Conservation (phyloP, 768 basidiomycete species). For the Multifurca ochricompacta region DNA sequence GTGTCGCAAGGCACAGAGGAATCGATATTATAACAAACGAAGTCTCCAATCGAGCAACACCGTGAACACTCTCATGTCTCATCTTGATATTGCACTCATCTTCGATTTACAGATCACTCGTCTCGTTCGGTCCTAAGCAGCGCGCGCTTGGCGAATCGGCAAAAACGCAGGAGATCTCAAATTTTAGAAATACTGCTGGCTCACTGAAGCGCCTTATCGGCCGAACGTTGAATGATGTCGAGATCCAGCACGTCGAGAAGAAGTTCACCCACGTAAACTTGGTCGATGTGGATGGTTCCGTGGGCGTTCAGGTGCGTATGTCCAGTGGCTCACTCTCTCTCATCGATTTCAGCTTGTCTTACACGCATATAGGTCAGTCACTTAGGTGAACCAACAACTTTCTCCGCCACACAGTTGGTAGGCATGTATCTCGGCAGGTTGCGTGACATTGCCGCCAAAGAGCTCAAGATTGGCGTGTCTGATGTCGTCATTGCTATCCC, state of each 20-base stretch:
- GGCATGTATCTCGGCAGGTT: slow-evolving; percentile 87
- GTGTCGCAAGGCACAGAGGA: slow-evolving; percentile 90
- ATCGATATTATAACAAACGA: slow-evolving; percentile 99
- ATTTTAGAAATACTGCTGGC: slow-evolving; percentile 96
- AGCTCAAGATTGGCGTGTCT: slow-evolving; percentile 79
- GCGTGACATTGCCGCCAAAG: slow-evolving; percentile 74
- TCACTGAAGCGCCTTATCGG: slow-evolving; percentile 88
- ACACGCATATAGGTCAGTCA: slow-evolving; percentile 62
- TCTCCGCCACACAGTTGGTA: slow-evolving; percentile 88
- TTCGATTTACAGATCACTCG: slow-evolving; percentile 59
- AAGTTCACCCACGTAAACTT: slow-evolving; percentile 86
- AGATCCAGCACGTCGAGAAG: slow-evolving; percentile 77
- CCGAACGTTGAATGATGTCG: slow-evolving; percentile 68
- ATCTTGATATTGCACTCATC: neutral
- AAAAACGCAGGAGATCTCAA: slow-evolving; percentile 96
- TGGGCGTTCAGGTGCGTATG: slow-evolving; percentile 74
- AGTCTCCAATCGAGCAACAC: slow-evolving; percentile 93
- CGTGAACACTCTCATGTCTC: slow-evolving; percentile 49
- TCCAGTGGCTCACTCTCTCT: neutral
- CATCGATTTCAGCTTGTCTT: slow-evolving; percentile 17
- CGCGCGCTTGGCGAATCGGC: slow-evolving; percentile 90
- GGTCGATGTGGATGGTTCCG: slow-evolving; percentile 73
- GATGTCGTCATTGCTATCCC: slow-evolving; percentile 96
- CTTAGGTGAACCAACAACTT: slow-evolving; percentile 69
- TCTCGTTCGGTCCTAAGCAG: slow-evolving; percentile 89